Conservation (phyloP, 169 alveolate genomes). For the Eimeria sp. region DNA sequence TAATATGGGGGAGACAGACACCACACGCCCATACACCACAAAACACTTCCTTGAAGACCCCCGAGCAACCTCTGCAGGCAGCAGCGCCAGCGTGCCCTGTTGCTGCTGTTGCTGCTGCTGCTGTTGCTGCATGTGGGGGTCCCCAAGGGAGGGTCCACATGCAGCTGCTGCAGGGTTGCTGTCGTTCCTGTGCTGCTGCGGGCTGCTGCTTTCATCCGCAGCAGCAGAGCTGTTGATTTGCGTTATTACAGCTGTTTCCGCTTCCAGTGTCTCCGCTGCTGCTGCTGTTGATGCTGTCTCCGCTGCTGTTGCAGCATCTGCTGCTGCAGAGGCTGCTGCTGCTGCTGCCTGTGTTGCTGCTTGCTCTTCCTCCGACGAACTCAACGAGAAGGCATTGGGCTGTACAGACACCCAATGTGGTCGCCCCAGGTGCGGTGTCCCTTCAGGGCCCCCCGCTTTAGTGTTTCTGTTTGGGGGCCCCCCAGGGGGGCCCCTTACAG, state of each 20-base stretch:
- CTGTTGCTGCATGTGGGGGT: no score
- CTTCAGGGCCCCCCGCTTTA: background rate
- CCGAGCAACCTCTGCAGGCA: background rate
- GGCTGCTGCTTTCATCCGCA: no score
- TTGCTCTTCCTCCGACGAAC: background rate
- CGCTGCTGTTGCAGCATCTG: background rate
- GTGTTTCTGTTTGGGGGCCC: background rate
- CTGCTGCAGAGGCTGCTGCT: background rate
- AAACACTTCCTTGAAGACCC: background rate
- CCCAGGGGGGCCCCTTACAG: background rate
- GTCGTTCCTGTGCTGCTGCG: no score
- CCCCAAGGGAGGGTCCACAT: no score
- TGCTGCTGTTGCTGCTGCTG: no score
- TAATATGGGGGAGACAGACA: conserved; percentile 13
- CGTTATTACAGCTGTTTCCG: background rate
- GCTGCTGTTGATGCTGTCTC: background rate
- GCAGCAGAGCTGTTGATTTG: background rate
- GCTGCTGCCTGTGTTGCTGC: background rate
- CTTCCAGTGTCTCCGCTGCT: background rate
- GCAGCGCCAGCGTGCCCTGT: no score
- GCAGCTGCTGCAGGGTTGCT: background rate
- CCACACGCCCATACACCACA: background rate
- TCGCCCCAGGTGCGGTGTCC: background rate
- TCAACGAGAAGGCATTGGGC: no score
- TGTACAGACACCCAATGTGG: background rate